Evolutionary conservation across 768 basidiomycete species (phyloP).

Genomic region (Leccinum fibrillosum): DNA sequence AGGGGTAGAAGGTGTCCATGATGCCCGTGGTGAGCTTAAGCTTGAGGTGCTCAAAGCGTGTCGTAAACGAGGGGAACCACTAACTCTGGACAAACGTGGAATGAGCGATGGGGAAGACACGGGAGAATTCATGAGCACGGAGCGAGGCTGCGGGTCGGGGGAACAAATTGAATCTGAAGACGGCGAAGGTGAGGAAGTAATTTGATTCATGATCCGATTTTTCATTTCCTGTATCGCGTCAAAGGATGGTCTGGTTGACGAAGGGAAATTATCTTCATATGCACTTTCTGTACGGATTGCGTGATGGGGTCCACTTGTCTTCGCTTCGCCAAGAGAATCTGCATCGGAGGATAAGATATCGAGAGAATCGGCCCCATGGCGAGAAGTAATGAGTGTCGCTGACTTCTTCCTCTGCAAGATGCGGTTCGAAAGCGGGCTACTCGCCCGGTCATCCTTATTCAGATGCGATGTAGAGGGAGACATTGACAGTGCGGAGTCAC

Average conservation of each 20-base stretch:
- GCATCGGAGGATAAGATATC: conserved; percentile 1
- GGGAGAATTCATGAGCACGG: conserved; percentile 7
- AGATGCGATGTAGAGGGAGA: conserved; percentile 20
- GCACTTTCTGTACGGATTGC: conserved; percentile 8
- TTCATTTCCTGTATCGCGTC: conserved; percentile 67
- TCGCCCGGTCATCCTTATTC: conserved; percentile 19
- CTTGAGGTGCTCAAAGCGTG: conserved; percentile 29
- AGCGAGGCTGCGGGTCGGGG: conserved; percentile 11
- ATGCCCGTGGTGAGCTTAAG: conserved; percentile 23
- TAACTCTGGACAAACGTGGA: conserved; percentile 24
- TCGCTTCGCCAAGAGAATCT: conserved; percentile 11
- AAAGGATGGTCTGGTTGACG: conserved; percentile 32
- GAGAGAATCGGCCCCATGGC: conserved; percentile 1
- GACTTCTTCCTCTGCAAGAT: conserved; percentile 19
- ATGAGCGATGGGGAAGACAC: conserved; percentile 24
- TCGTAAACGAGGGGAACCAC: conserved; percentile 27
- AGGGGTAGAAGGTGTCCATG: conserved; percentile 49
- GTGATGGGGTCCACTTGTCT: conserved; percentile 8
- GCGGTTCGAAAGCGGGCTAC: conserved; percentile 29
- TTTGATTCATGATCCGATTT: conserved; percentile 45
- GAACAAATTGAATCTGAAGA: conserved; percentile 17
- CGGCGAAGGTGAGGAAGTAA: conserved; percentile 23
- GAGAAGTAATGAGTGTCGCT: conserved; percentile 8
- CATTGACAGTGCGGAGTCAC: conserved; percentile 27
- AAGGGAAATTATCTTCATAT: conserved; percentile 9